Conservation (phyloP, 345 rosid genomes). For the Arabis alpina region DNA sequence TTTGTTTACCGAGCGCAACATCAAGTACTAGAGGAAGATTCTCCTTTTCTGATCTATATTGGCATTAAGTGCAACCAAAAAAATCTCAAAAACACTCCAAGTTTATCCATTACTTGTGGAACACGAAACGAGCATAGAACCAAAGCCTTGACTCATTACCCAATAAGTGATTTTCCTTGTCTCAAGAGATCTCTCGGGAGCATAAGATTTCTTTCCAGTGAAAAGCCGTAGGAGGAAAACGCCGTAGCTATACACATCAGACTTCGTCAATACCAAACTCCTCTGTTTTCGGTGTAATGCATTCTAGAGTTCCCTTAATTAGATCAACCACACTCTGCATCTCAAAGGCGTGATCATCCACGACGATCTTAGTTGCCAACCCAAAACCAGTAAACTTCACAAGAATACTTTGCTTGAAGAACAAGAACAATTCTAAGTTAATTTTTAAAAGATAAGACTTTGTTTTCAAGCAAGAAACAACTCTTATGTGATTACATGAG, state of each 20-base stretch:
- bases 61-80: neutral
- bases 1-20: neutral
- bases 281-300: constrained; percentile 45
- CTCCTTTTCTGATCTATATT: neutral
- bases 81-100: neutral
- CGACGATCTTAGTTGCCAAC: constrained; percentile 48
- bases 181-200: constrained; percentile 8
- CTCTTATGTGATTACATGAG: no score
- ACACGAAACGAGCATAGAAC: neutral
- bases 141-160: constrained; percentile 17
- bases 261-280: constrained; percentile 55
- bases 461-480: no score
- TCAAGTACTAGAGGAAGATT: neutral
- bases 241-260: constrained; percentile 80
- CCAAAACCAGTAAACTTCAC: constrained; percentile 57
- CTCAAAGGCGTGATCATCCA: constrained; percentile 58
- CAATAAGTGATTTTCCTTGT: neutral
- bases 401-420: no score
- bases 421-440: no score
- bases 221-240: constrained; percentile 50
- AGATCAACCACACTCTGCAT: constrained; percentile 48
- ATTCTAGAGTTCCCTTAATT: constrained; percentile 80
- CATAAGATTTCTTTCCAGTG: constrained; percentile 67
- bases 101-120: neutral
- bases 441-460: no score